Evolutionary conservation across 257 asterid species (phyloP).

Genomic region (Echium plantagineum): DNA sequence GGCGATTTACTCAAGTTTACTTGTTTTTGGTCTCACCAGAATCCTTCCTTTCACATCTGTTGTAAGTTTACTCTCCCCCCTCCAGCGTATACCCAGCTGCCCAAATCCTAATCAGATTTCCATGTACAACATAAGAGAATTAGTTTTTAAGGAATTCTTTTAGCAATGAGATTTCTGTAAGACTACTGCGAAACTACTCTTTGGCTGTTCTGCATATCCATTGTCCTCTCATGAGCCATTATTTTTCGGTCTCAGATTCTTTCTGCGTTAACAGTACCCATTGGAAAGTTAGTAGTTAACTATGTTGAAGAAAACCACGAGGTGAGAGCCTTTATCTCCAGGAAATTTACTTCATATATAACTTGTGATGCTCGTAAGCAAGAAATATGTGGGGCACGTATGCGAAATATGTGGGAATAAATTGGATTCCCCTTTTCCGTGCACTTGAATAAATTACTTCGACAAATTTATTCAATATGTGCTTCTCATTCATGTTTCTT

Average conservation of each 20-base stretch:
- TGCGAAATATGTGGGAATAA: background rate
- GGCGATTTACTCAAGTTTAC: slow-evolving; percentile 37
- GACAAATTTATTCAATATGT: too few species aligned
- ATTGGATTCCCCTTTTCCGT: background rate
- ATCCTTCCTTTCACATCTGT: slow-evolving; percentile 53
- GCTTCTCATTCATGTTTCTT: slow-evolving; percentile 7
- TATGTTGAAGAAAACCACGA: slow-evolving; percentile 50
- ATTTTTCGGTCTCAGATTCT: slow-evolving; percentile 34
- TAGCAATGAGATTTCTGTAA: too few species aligned
- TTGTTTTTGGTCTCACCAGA: slow-evolving; percentile 47
- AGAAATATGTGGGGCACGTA: too few species aligned
- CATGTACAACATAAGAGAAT: background rate
- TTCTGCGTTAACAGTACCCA: slow-evolving; percentile 51
- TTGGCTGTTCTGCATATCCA: background rate
- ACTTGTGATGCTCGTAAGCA: background rate
- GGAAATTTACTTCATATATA: background rate
- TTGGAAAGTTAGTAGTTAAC: slow-evolving; percentile 40
- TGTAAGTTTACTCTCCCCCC: slow-evolving; percentile 23
- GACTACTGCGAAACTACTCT: background rate
- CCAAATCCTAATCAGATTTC: background rate
- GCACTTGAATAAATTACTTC: background rate
- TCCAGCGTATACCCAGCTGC: background rate
- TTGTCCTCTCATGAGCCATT: background rate
- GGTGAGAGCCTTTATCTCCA: slow-evolving; percentile 29
- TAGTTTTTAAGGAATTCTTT: background rate